Percentiles rank a stretch among this genome's conserved stretches.
These are phyloP conservation scores for Tuber brumale DNA, from an alignment of 495 filamentous ascomycete genomes.

Conservation along the genomic window DNA sequence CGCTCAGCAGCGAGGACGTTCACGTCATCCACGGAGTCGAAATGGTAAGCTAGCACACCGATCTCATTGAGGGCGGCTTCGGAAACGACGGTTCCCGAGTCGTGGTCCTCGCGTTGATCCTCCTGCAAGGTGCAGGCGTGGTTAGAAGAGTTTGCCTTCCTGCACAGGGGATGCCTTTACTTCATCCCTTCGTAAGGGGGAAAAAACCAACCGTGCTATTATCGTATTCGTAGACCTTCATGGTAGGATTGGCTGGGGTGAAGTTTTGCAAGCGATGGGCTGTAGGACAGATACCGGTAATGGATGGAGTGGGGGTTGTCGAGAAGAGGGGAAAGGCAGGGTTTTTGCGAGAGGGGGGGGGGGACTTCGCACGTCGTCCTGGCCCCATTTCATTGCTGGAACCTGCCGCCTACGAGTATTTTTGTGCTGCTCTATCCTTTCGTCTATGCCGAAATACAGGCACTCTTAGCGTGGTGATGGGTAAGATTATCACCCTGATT, in stretches of 20 bases:
- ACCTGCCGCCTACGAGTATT: no score
- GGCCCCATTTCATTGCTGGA: neutral
- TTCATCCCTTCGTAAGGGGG: slow-evolving; percentile 29
- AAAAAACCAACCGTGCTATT: slow-evolving; percentile 60
- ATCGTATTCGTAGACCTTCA: slow-evolving; percentile 82
- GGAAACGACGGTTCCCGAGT: slow-evolving; percentile 63
- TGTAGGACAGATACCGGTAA: neutral
- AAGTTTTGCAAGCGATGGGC: slow-evolving; percentile 5
- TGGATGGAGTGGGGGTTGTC: neutral
- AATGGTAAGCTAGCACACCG: slow-evolving; percentile 71
- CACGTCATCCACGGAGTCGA: slow-evolving; percentile 49
- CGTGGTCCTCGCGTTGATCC: slow-evolving; percentile 86
- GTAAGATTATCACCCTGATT: neutral
- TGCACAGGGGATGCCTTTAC: slow-evolving; percentile 1
- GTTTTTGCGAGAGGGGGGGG: slow-evolving; percentile 19
- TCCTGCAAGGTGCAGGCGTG: slow-evolving; percentile 50
- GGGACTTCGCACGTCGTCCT: slow-evolving; percentile 19
- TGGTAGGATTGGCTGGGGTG: slow-evolving; percentile 43
- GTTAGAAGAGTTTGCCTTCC: slow-evolving; percentile 11
- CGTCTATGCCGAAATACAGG: no score
- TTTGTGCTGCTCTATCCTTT: no score
- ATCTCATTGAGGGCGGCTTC: slow-evolving; percentile 59
- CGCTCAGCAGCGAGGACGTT: slow-evolving; percentile 66
- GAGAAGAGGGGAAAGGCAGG: slow-evolving; percentile 13
- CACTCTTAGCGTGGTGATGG: no score